Conservation (phyloP, 768 basidiomycete genomes). For the Gyrodon lividus region DNA sequence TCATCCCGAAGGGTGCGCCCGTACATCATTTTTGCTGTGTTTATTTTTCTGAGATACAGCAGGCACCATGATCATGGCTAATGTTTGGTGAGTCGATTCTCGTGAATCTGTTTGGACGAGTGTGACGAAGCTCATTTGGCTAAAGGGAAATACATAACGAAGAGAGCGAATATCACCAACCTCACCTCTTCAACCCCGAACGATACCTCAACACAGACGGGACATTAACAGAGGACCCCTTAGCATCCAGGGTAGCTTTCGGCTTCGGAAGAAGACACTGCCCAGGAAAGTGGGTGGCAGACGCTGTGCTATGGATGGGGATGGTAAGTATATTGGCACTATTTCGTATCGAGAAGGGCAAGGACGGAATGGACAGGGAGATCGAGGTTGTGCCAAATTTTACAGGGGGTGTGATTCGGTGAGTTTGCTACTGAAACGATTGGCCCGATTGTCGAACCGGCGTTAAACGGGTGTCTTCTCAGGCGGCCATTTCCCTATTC, state of each 20-base stretch:
- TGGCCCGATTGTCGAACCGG: conserved; percentile 7
- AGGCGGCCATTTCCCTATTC: conserved; percentile 31
- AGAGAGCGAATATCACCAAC: conserved; percentile 27
- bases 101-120: not conserved
- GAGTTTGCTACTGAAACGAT: conserved; percentile 12
- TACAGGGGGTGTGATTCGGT: conserved; percentile 33
- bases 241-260: conserved; percentile 27
- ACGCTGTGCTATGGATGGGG: conserved; percentile 31
- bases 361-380: conserved; percentile 22
- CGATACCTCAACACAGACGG: conserved; percentile 26
- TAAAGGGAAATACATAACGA: conserved; percentile 32
- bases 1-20: conserved; percentile 36
- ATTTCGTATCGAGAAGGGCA: conserved; percentile 23
- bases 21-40: not conserved
- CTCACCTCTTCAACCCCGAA: conserved; percentile 27
- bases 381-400: conserved; percentile 29
- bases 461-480: conserved; percentile 16
- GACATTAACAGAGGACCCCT: conserved; percentile 23
- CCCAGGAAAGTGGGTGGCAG: conserved; percentile 32
- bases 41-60: conserved; percentile 3
- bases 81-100: conserved; percentile 25
- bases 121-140: not conserved
- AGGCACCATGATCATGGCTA: conserved; percentile 29
- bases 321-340: conserved; percentile 28
- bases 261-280: conserved; percentile 33